A percentile compares a stretch with the other conserved stretches of the same genome.
phyloP scores from a whole-genome alignment of 78 protist genomes.

The Dictyostelium discoideum region DNA sequence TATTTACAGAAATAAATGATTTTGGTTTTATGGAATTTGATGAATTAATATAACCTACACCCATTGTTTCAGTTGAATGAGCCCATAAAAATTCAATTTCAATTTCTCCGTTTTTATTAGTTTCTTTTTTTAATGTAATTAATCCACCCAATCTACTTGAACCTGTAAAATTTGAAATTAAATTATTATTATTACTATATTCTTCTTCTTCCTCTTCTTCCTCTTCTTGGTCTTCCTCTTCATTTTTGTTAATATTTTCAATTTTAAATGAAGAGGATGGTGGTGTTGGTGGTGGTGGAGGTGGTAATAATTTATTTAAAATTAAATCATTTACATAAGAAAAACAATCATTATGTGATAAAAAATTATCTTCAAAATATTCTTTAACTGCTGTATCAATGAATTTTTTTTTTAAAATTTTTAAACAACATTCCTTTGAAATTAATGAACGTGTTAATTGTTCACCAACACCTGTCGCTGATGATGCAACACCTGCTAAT shows the following conservation, averaged over 20 bases:
- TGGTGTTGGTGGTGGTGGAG: not conserved
- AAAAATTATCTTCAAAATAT: constrained; percentile 39
- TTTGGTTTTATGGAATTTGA: not conserved
- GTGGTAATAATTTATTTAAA: not conserved
- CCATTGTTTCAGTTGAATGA: constrained; percentile 80
- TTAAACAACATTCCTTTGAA: constrained; percentile 65
- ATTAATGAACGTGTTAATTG: constrained; percentile 71
- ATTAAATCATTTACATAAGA: constrained; percentile 5
- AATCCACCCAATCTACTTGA: constrained; percentile 74
- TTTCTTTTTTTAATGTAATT: constrained; percentile 52
- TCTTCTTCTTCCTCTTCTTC: constrained; percentile 48
- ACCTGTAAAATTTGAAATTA: constrained; percentile 13
- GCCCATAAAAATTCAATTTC: constrained; percentile 81
- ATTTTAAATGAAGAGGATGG: not conserved
- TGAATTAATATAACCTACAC: constrained; percentile 75
- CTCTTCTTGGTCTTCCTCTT: not conserved
- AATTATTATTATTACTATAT: not conserved
- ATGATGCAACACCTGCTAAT: constrained; percentile 58
- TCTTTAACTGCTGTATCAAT: constrained; percentile 32
- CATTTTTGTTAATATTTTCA: not conserved
- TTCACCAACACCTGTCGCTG: constrained; percentile 85
- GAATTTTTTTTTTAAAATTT: constrained; percentile 21
- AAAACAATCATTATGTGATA: constrained; percentile 66
- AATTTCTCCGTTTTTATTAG: constrained; percentile 7
- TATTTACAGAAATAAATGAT: constrained; percentile 19